Conservation (phyloP, 75 land plant genomes). For the Sequoia sempervirens region DNA sequence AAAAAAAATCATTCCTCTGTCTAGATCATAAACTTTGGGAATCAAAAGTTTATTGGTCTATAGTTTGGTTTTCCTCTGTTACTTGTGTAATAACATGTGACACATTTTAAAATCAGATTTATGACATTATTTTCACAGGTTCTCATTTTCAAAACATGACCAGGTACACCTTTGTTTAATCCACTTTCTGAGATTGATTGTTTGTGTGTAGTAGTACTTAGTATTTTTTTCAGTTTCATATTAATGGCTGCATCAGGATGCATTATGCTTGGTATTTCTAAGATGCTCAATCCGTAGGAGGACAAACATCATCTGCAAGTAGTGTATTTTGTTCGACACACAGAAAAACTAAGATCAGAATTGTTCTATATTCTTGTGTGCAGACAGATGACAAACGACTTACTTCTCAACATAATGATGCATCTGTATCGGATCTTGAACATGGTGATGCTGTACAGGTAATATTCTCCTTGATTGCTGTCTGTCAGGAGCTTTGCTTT, state of each 20-base stretch:
- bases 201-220: neutral
- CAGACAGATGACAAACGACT: constrained; percentile 4
- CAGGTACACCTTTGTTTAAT: neutral
- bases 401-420: constrained; percentile 5
- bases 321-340: neutral
- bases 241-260: neutral
- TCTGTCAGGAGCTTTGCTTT: neutral
- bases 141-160: neutral
- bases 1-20: neutral
- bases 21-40: neutral
- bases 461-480: neutral
- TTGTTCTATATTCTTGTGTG: neutral
- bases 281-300: neutral
- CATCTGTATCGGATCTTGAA: constrained; percentile 35
- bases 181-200: neutral
- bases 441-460: constrained; percentile 52
- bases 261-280: neutral
- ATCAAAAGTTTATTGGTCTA: neutral
- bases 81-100: neutral
- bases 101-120: neutral
- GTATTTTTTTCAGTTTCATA: neutral
- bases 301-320: neutral
- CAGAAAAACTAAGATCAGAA: neutral
- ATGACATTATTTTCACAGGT: neutral
- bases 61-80: neutral